Evolutionary conservation across 2,329 filamentous ascomycete genomes (phyloP).

Genomic region (Fusarium sambucinum): DNA sequence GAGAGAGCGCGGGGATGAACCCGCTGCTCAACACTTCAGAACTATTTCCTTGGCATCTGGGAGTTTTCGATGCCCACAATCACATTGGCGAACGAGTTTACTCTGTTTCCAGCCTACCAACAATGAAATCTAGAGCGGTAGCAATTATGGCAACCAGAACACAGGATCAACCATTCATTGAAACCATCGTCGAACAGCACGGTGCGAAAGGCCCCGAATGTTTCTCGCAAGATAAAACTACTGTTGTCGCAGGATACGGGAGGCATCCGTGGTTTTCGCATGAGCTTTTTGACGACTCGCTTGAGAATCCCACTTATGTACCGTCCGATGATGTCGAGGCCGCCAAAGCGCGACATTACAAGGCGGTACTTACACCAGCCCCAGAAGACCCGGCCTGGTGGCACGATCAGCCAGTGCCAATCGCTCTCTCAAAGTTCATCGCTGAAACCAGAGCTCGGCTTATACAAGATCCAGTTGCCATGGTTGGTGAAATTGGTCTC

Average conservation of each 20-base stretch:
- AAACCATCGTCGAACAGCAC: constrained; percentile 8
- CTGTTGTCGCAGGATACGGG: constrained; percentile 39
- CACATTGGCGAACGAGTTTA: constrained; percentile 37
- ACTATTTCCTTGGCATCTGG: constrained; percentile 42
- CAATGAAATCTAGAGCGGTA: constrained; percentile 29
- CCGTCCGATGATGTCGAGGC: neutral
- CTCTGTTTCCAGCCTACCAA: constrained; percentile 5
- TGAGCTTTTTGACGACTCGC: constrained; percentile 38
- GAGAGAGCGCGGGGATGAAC: neutral
- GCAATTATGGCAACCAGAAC: constrained; percentile 45
- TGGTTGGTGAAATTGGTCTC: constrained; percentile 80
- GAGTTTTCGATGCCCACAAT: constrained; percentile 52
- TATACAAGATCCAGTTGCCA: constrained; percentile 67
- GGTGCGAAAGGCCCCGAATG: neutral
- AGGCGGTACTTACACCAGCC: constrained; percentile 20
- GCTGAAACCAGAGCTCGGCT: constrained; percentile 66
- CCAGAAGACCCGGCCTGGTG: constrained; percentile 39
- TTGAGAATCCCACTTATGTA: constrained; percentile 2
- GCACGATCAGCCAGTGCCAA: constrained; percentile 66
- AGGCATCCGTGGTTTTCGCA: constrained; percentile 46
- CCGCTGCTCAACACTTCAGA: constrained; percentile 9
- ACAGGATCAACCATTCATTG: constrained; percentile 39
- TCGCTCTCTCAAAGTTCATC: constrained; percentile 68
- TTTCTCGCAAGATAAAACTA: constrained; percentile 16
- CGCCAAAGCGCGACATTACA: constrained; percentile 40